Percentiles rank a stretch among this genome's conserved stretches.
Conservation (phyloP, 352 stramenopile genomes). For the Blastocystis sp. region DNA sequence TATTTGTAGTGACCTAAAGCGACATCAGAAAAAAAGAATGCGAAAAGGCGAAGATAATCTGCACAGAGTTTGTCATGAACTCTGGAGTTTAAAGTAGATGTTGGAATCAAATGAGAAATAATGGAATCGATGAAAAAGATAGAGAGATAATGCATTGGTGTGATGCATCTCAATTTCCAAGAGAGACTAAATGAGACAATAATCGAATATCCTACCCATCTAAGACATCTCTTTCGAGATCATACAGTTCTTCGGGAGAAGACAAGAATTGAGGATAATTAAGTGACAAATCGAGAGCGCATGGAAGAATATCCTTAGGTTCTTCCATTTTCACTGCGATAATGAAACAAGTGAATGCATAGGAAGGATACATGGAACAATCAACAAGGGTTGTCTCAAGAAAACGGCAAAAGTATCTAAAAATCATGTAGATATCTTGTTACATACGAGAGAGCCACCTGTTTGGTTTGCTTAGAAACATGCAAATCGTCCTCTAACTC, state of each 20-base stretch:
- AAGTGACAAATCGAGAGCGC: not conserved
- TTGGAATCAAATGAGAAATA: not conserved
- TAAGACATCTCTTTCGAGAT: constrained; percentile 25
- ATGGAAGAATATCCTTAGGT: not conserved
- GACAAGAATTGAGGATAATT: not conserved
- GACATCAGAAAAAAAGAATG: constrained; percentile 20
- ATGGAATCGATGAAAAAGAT: not conserved
- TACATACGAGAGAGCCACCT: not conserved
- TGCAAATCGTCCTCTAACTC: not conserved
- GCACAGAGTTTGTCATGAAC: not conserved
- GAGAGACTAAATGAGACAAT: not conserved
- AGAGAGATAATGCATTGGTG: constrained; percentile 7
- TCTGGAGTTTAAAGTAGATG: not conserved
- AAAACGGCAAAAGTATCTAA: constrained; percentile 48
- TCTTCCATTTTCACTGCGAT: constrained; percentile 30
- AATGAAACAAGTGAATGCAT: constrained; percentile 9
- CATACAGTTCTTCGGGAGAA: not conserved
- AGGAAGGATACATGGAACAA: not conserved
- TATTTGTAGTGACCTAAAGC: constrained; percentile 27
- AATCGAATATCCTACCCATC: not conserved
- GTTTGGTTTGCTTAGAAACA: constrained; percentile 27
- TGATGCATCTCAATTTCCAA: constrained; percentile 9
- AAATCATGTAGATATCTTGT: not conserved
- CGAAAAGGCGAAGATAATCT: not conserved
- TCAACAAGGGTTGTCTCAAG: not conserved